These are phyloP conservation scores for Theileria sp. DNA, from an alignment of 169 alveolate species.

Conservation along the genomic window DNA sequence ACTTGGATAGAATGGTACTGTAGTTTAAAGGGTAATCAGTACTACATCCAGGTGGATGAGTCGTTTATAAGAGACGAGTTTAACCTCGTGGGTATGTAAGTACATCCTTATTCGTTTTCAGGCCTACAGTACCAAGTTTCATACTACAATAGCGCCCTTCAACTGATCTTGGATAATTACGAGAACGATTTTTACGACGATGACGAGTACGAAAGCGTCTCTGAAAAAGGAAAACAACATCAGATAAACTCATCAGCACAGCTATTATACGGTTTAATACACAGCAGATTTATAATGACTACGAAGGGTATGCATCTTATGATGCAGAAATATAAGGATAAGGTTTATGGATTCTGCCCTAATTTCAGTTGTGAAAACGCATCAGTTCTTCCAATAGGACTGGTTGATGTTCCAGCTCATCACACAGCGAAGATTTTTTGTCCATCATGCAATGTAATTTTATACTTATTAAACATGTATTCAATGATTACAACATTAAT, in stretches of 20 bases:
- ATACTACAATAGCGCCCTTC: constrained; percentile 84
- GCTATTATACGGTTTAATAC: constrained; percentile 88
- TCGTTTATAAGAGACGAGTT: constrained; percentile 91
- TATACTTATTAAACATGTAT: neutral
- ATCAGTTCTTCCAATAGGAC: constrained; percentile 87
- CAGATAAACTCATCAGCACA: constrained; percentile 83
- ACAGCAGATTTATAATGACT: constrained; percentile 86
- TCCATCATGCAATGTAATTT: constrained; percentile 84
- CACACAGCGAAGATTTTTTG: constrained; percentile 88
- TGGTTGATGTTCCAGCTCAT: constrained; percentile 84
- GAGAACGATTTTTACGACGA: constrained; percentile 82
- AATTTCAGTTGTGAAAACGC: constrained; percentile 82
- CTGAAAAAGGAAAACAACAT: constrained; percentile 72
- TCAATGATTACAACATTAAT: neutral
- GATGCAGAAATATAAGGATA: constrained; percentile 83
- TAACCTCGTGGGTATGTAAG: constrained; percentile 84
- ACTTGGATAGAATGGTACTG: constrained; percentile 97
- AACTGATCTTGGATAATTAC: constrained; percentile 83
- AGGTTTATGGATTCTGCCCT: constrained; percentile 87
- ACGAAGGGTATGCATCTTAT: constrained; percentile 87
- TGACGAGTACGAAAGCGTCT: constrained; percentile 68
- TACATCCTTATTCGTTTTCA: neutral
- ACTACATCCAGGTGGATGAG: constrained; percentile 90
- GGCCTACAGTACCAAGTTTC: constrained; percentile 79
- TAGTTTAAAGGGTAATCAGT: constrained; percentile 89